Evolutionary conservation across 2,329 filamentous ascomycete genomes (phyloP), one percentile per base, ranked within the genome.

Genomic region (Pseudodiploospora longispora): DNA sequence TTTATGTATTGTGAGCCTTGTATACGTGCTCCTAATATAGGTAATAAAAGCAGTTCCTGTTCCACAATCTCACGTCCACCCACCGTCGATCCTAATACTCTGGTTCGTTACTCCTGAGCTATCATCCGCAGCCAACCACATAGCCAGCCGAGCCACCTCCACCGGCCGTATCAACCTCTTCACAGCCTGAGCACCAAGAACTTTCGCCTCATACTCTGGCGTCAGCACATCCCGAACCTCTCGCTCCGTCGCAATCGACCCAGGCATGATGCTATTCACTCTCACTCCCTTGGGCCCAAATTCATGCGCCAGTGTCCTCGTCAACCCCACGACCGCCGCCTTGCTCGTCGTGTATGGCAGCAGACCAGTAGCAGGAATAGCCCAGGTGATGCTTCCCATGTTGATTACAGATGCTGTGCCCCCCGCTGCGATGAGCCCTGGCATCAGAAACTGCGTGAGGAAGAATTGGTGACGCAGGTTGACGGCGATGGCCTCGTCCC

Each of bases 381-480:
- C 59, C 44, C 71, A 70, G 29, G 67, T 70, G 33, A 76, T 72
- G 41, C 69, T 74, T 3, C 72, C 74, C 43, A 79, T 57, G 59
- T 75, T 76, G 52, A 79, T 62, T 6, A 47, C 42, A 4, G 45
- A 47, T 6, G 45, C 45, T 10, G 35, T 29, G 2, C 45, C 45
- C 4, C 36, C 10, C 2, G 45, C 45, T 6, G 31, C 30, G 50
- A 80, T 68, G 65, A 67, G 4, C 78, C 86, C 57, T 0, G 81
- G 82, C 12, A 80, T 63, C 0, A 78, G 75, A 1, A 85, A 84
- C 64, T 94, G 82, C 10, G 85, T 76, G 9, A 94, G 70, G 2
- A 94, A 75, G 33, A 94, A 63, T 3, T 55, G 50, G 35, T 74
- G 71, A 0, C 69, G 58, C 30, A 72, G 57, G 44, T 73, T 74